These are phyloP conservation scores for Globisporangium sylvaticum DNA, from an alignment of 352 stramenopile species.

Conservation along the genomic window DNA sequence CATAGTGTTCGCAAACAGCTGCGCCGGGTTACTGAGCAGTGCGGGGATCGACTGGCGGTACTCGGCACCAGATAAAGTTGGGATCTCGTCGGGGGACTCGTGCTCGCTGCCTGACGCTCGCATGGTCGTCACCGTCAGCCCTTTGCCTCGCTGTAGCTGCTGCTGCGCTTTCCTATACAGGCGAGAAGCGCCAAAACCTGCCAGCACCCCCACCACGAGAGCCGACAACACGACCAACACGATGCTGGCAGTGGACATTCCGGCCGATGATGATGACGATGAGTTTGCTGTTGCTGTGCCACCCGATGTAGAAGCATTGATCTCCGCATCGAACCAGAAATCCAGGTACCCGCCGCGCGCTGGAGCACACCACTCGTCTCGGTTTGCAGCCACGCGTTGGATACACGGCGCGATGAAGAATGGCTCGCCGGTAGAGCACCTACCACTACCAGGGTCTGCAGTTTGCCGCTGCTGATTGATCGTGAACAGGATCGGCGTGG, in stretches of 20 bases:
- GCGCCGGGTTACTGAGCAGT: conserved; percentile 1
- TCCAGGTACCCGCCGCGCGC: conserved; percentile 5
- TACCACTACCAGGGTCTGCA: neutral
- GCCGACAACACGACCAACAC: neutral
- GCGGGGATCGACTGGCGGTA: conserved; percentile 3
- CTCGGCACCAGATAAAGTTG: conserved; percentile 2
- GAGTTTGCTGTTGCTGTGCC: neutral
- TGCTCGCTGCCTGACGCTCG: neutral
- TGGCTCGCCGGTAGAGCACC: neutral
- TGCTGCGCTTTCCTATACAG: neutral
- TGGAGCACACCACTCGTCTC: conserved; percentile 3
- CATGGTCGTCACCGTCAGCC: neutral
- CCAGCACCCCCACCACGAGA: neutral
- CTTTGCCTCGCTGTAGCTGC: neutral
- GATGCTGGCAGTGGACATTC: neutral
- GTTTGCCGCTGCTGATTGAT: neutral
- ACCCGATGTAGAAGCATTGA: neutral
- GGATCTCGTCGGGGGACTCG: neutral
- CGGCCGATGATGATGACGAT: neutral
- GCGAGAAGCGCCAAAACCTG: neutral
- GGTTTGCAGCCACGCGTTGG: neutral
- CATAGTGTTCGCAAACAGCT: neutral
- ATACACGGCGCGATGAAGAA: conserved; percentile 7
- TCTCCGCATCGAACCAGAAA: conserved; percentile 5
- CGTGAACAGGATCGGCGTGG: conserved; percentile 1